Evolutionary conservation across 495 filamentous ascomycete genomes (phyloP).

Genomic region (Penicillium steckii): DNA sequence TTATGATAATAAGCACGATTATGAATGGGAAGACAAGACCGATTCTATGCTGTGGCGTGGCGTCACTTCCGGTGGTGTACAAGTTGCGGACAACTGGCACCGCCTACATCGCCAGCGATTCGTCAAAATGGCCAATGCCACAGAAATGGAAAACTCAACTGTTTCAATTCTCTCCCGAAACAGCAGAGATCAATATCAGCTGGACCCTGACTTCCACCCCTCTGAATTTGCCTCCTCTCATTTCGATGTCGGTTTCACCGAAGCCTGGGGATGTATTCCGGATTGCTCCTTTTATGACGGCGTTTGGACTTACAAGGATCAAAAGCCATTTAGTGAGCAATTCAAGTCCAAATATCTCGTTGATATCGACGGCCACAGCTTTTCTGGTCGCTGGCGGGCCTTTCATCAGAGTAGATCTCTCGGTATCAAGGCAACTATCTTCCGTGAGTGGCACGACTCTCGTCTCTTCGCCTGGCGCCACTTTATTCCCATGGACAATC

Average conservation of each 20-base stretch:
- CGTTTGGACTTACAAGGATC: conserved; percentile 25
- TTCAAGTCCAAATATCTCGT: conserved; percentile 61
- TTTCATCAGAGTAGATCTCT: conserved; percentile 64
- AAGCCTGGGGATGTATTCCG: conserved; percentile 37
- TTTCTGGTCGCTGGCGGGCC: conserved; percentile 68
- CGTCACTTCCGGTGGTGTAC: conserved; percentile 46
- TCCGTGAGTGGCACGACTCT: conserved; percentile 74
- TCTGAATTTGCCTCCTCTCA: conserved; percentile 30
- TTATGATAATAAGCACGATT: conserved; percentile 35
- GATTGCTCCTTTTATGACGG: conserved; percentile 43
- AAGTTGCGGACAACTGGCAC: conserved; percentile 31
- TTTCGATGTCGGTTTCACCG: conserved; percentile 45
- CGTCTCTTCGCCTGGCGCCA: conserved; percentile 69
- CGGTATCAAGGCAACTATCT: conserved; percentile 71
- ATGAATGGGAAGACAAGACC: conserved; percentile 39
- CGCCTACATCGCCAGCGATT: conserved; percentile 50
- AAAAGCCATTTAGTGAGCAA: conserved; percentile 43
- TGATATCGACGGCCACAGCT: conserved; percentile 73
- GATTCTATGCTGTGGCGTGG: conserved; percentile 51
- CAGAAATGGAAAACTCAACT: conserved; percentile 41
- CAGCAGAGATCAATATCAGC: conserved; percentile 17
- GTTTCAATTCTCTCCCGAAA: conserved; percentile 20
- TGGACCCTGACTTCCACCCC: conserved; percentile 29
- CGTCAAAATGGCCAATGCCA: conserved; percentile 56
- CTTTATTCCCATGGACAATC: conserved; percentile 83